These are phyloP conservation scores for Phoma sp. DNA, from an alignment of 2,329 filamentous ascomycete genomes.

Conservation along the genomic window DNA sequence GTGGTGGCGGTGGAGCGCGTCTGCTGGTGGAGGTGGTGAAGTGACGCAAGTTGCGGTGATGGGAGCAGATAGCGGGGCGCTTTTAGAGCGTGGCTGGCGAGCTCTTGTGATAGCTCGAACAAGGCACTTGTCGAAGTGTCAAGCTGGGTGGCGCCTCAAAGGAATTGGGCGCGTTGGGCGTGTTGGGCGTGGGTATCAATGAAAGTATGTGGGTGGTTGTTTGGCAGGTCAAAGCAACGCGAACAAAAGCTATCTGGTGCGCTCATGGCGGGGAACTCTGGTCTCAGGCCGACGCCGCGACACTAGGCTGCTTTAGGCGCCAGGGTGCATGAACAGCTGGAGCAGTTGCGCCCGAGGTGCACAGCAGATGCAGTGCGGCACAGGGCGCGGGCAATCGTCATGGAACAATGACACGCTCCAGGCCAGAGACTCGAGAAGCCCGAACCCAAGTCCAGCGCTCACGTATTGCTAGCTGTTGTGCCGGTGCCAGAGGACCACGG, in stretches of 20 bases:
- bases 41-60: conserved; percentile 11
- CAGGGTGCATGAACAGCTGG: conserved; percentile 29
- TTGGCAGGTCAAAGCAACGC: conserved; percentile 20
- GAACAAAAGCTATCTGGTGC: conserved; percentile 20
- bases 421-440: background rate
- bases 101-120: background rate
- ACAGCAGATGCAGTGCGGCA: conserved; percentile 12
- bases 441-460: background rate
- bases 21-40: conserved; percentile 14
- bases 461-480: conserved; percentile 3
- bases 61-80: conserved; percentile 4
- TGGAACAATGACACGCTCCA: background rate
- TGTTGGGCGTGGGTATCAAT: conserved; percentile 5
- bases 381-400: background rate
- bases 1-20: background rate
- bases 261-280: conserved; percentile 29
- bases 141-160: background rate
- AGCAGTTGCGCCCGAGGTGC: conserved; percentile 19
- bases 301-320: conserved; percentile 35
- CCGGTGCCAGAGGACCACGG: conserved; percentile 18
- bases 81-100: background rate
- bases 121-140: background rate
- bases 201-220: conserved; percentile 7
- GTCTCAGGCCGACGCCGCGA: conserved; percentile 22
- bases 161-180: background rate